Evolutionary conservation across 345 rosid genomes (phyloP), one percentile per base, ranked within the genome.

Genomic region (Dimocarpus longan): DNA sequence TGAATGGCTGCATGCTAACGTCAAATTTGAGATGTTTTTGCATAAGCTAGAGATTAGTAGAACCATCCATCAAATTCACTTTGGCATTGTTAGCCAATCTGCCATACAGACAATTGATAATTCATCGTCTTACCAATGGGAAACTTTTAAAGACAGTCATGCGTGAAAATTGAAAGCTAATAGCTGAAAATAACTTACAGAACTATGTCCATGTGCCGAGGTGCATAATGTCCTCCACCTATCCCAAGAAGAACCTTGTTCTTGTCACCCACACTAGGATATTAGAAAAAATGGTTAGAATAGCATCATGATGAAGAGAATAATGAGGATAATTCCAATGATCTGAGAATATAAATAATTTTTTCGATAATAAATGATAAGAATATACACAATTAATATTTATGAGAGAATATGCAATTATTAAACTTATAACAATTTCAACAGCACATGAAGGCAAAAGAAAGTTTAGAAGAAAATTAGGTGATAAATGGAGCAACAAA

Each of bases 221-320:
- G 98, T 37, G 94, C 98, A 76, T 93, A 95, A 82, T 93, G 97
- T 76, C 97, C 99, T 76, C 99, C 97, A 63, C 97, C 99, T 68
- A 95, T 85, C 70, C 97, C 99, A 69, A 93, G 80, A 40, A 93
- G 98, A 60, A 93, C 94, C 79, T 86, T 95, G 73, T 85, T 85
- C 72, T 85, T 91, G 21, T 82, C 80, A n/a, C 66, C 87, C 72
- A 84, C 90, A 81, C 96, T 95, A 70, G 70, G 70, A 68, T 71
- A 70, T 42, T 18, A 67, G 46, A 78, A 64, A 64, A 21, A 5
- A 8, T 22, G 1, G 24, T 74, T 21, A 74, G 70, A 26, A 9
- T 43, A 62, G 57, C 13, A 1, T 67, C 72, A 37, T 12, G 62
- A 71, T 16, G 62, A 26, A 32, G 22, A 75, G 11, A 5, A n/a